Evolutionary conservation across 306 rosid species (phyloP), one percentile per base, ranked within the genome.

Genomic region (Betula pendula): DNA sequence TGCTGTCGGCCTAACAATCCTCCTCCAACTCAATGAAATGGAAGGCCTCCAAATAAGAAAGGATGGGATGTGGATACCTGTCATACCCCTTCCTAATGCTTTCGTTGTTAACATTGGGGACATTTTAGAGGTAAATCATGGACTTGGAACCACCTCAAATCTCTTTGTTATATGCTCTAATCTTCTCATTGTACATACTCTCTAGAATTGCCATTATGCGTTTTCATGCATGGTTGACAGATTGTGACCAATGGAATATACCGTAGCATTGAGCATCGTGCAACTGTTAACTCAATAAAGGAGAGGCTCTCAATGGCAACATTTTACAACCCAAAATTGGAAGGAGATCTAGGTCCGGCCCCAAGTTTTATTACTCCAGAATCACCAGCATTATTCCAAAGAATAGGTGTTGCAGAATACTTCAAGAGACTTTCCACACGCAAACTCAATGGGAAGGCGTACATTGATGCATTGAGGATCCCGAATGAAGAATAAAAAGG

Each of bases 281-380:
- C 79, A 0, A 81, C 63, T 0, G 81, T 81, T 10, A 85, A 85
- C 66, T 10, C 25, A 17, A 42, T 10, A 2, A 79, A 69, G 17
- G 86, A 85, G 16, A 82, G 88, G 67, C 73, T 85, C 6, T 82
- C 88, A 0, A 16, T 82, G 5, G 88, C 79, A 56, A 78, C 81
- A 35, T 77, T 75, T 55, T 75, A 65, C 73, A 63, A 8, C 17
- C 83, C 83, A 20, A 78, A 68, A 4, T 14, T 72, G 45, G 81
- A 66, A 17, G 79, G 63, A 25, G 74, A 81, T 5, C 5, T 81
- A 24, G 88, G 88, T 38, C 85, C 81, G 4, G 81, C 79, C 10
- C 74, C 83, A 9, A 82, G 78, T 68, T 69, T 82, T 24, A 3
- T 82, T 0, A 75, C 80, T 24, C 73, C 71, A 4, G 53, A 85